Evolutionary conservation across 805 yeast species (phyloP), one percentile per base, ranked within the genome.

Genomic region (Nakazawaea anatomiae): DNA sequence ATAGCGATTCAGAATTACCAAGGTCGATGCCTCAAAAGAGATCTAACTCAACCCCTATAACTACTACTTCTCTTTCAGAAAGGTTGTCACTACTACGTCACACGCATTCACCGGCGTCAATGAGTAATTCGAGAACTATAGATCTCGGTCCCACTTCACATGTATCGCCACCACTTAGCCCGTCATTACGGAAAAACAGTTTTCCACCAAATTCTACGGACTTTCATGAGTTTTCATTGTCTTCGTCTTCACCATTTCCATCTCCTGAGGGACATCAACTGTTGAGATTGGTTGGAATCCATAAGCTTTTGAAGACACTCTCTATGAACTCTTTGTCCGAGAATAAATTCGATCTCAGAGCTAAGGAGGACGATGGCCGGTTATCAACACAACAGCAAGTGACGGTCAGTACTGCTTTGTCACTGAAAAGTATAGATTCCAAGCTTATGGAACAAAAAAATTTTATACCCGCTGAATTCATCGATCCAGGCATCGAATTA

Each of bases 401-500:
- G 25, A 10, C 30, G 2, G 36, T 14, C 6, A n/a, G 18, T 11
- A 10, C 14, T 31, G 11, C 34, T 8, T 14, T 47, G 36, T 42
- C 46, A 10, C 18, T 36, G 14, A 46, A 47, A 5, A 7, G n/a
- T 4, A 36, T 47, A 8, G 44, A 39, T 31, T 10, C 11, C 32
- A 44, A 44, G 9, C 6, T 44, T 7, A 39, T 11, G 28, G 41
- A 49, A 14, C 43, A 44, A 10, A 56, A 61, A 39, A 61, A 60
- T 18, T 60, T 69, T 0, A 65, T 73, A 10, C 77, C 85, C 0
- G 72, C 77, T 0, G 73, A 73, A 3, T 66, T 75, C n/a, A 61
- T 82, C 5, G 67, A 73, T 8, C 73, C 71, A 3, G 96, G 96
- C 0, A 60, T 87, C 12, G 76, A 83, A 2, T 67, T 89, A 54